Conservation (phyloP, 2,329 filamentous ascomycete species). For the Eutypella sp. region DNA sequence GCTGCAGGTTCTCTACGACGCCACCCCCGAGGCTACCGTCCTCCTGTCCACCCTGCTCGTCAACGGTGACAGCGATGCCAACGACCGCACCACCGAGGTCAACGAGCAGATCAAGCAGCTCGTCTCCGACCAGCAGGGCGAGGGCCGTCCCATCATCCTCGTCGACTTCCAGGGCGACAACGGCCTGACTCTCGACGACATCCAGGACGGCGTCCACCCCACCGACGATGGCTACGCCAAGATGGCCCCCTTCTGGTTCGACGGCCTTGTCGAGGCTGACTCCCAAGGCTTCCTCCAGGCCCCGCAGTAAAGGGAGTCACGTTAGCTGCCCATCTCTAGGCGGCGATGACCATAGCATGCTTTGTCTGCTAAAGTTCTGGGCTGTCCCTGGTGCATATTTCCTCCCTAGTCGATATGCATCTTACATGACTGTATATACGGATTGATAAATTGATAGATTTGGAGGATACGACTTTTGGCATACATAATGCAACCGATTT, state of each 20-base stretch:
- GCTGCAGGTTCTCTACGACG: slow-evolving; percentile 25
- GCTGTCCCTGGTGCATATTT: too few relatives aligned
- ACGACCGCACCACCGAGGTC: slow-evolving; percentile 19
- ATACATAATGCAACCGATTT: too few relatives aligned
- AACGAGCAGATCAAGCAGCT: slow-evolving; percentile 25
- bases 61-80: slow-evolving; percentile 16
- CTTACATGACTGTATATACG: too few relatives aligned
- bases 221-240: slow-evolving; percentile 29
- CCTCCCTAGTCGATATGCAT: too few relatives aligned
- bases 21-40: slow-evolving; percentile 26
- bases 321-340: too few relatives aligned
- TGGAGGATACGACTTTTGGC: too few relatives aligned
- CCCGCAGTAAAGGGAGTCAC: too few relatives aligned
- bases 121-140: slow-evolving; percentile 13
- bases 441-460: too few relatives aligned
- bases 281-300: slow-evolving; percentile 13
- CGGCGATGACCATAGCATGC: too few relatives aligned
- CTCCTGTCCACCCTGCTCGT: slow-evolving; percentile 29
- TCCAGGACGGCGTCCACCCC: slow-evolving; percentile 31
- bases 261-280: slow-evolving; percentile 24
- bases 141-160: slow-evolving; percentile 23
- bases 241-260: slow-evolving; percentile 30
- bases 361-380: too few relatives aligned
- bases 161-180: slow-evolving; percentile 28
- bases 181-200: slow-evolving; percentile 21